Evolutionary conservation across 2,329 filamentous ascomycete genomes (phyloP), one percentile per base, ranked within the genome.

Genomic region (Fusarium chlamydosporum): DNA sequence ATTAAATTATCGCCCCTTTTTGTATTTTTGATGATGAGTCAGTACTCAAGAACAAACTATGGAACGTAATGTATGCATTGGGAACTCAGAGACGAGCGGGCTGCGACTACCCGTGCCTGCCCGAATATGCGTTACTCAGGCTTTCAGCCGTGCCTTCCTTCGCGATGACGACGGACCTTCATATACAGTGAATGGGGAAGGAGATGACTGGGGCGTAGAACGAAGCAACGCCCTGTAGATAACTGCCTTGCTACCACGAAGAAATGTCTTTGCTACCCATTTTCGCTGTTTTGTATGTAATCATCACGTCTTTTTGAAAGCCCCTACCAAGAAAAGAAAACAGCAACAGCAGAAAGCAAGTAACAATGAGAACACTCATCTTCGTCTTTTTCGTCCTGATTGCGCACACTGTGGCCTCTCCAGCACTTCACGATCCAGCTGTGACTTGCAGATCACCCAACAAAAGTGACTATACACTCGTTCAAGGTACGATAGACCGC

Each of bases 401-500:
- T 9, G 15, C 16, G 11, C 23, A 3, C 26, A 7, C 16, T 2
- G 40, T 16, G 7, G 16, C 37, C n/a, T 13, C 33, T 8, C 6
- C 41, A 20, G 16, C 4, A 2, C 26, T 10, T 13, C 15, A 34
- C 13, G 16, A 26, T 4, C 29, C 15, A 23, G 4, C 29, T 12
- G 20, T 16, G 9, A 23, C n/a, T 1, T 71, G 68, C 3, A 20
- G 56, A 18, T 27, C 43, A 6, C 68, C 68, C 2, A n/a, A 51
- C 7, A 26, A 66, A 7, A 26, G 16, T 4, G 31, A 56, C 23
- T 71, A 71, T 23, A 71, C 68, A 3, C 26, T 71, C 18, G 15
- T 71, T 13, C 54, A 69, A 59, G 43, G 68, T 63, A 23, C 3
- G 23, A 46, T 6, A 13, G 4, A 6, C 3, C 18, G 11, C 7